Conservation (phyloP, 2,329 filamentous ascomycete species). For the Nigrospora osmanthi region DNA sequence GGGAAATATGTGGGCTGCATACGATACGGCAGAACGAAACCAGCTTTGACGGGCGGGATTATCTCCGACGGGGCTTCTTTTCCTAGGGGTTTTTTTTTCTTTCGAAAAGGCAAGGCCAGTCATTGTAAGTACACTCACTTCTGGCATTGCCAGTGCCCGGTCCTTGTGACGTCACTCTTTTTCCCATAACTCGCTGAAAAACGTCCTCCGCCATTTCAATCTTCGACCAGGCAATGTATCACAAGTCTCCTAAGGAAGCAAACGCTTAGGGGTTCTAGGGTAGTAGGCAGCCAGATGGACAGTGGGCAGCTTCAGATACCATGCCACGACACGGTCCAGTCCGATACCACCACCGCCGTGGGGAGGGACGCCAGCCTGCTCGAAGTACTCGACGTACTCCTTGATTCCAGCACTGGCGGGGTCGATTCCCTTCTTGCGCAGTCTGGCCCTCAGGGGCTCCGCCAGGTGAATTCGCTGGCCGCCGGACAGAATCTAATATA, state of each 20-base stretch:
- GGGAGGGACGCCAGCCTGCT: slow-evolving; percentile 74
- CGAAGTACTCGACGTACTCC: slow-evolving; percentile 81
- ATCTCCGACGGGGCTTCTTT: no score
- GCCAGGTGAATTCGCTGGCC: slow-evolving; percentile 87
- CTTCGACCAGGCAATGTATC: no score
- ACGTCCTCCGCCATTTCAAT: no score
- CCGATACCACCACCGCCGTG: slow-evolving; percentile 88
- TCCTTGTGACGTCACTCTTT: no score
- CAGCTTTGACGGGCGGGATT: no score
- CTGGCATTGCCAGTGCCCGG: no score
- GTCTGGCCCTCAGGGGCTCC: slow-evolving; percentile 65
- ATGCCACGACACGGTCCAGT: slow-evolving; percentile 74
- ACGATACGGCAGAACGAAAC: no score
- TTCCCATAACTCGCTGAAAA: no score
- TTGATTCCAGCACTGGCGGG: slow-evolving; percentile 69
- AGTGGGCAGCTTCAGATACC: slow-evolving; percentile 51
- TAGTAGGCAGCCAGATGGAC: slow-evolving; percentile 52
- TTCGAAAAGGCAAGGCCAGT: no score
- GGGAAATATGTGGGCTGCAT: no score
- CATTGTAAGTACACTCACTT: no score
- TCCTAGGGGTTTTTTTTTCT: no score
- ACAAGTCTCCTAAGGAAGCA: slow-evolving; percentile 35
- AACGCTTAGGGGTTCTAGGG: slow-evolving; percentile 52
- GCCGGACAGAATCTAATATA: slow-evolving; percentile 67
- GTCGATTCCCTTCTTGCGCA: slow-evolving; percentile 74